These are phyloP conservation scores for Diplodia sapinea DNA, from an alignment of 2,329 filamentous ascomycete species.

Conservation along the genomic window DNA sequence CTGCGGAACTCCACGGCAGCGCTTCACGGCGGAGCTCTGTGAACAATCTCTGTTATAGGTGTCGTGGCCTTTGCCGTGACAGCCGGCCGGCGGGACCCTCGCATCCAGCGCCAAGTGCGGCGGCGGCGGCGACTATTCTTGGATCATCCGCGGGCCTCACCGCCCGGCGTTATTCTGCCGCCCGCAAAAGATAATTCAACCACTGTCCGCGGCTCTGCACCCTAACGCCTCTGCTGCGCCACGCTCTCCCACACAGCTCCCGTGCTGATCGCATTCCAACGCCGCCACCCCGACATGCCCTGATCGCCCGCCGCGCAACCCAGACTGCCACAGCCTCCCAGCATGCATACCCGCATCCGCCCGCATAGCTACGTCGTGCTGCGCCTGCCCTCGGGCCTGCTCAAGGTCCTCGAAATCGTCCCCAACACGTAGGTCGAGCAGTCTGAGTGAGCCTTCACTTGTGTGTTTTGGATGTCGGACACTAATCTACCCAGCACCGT, in stretches of 20 bases:
- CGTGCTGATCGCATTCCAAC: not conserved
- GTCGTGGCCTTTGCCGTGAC: not conserved
- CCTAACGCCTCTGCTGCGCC: not conserved
- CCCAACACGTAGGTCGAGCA: conserved; percentile 67
- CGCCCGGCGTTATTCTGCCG: conserved; percentile 20
- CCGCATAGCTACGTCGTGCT: conserved; percentile 60
- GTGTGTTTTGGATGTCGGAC: not conserved
- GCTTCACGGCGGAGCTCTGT: not conserved
- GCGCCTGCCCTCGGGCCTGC: conserved; percentile 63
- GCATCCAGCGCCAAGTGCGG: not conserved
- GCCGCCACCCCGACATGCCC: conserved; percentile 1
- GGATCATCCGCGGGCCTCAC: not conserved
- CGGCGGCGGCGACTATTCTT: not conserved
- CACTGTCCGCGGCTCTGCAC: not conserved
- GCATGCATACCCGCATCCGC: conserved; percentile 55
- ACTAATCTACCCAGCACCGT: conserved; percentile 66
- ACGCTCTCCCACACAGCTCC: not conserved
- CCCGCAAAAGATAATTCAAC: conserved; percentile 17
- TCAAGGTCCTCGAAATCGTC: conserved; percentile 63
- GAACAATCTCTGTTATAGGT: no score
- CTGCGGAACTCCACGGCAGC: not conserved
- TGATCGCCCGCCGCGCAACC: not conserved
- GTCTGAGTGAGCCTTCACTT: conserved; percentile 36
- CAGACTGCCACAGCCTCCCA: conserved; percentile 4
- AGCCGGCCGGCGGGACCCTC: no score